Conservation (phyloP, 2,329 filamentous ascomycete genomes). For the Exophiala mesophila region DNA sequence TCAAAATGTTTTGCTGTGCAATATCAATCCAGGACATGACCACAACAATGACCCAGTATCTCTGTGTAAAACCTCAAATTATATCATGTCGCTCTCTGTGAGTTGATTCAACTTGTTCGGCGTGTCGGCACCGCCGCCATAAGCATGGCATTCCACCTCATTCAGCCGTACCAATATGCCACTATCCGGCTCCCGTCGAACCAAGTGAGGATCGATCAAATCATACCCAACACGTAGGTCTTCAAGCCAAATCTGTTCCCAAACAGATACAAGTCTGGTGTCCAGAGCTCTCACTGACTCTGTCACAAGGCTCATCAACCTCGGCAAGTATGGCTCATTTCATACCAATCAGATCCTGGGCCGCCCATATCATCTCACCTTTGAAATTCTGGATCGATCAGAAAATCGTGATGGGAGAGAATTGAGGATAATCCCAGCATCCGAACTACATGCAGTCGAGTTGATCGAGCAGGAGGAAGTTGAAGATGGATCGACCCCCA, state of each 20-base stretch:
- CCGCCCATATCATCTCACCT: slow-evolving; percentile 88
- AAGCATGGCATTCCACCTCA: slow-evolving; percentile 35
- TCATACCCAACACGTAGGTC: slow-evolving; percentile 62
- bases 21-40: no score
- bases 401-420: slow-evolving; percentile 59
- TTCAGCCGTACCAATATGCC: slow-evolving; percentile 49
- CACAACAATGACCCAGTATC: no score
- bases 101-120: no score
- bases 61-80: no score
- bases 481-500: slow-evolving; percentile 31
- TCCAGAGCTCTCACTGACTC: slow-evolving; percentile 26
- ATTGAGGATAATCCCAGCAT: slow-evolving; percentile 71
- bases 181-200: slow-evolving; percentile 56
- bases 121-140: not conserved
- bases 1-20: no score
- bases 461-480: slow-evolving; percentile 51
- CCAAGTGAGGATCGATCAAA: slow-evolving; percentile 52
- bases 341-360: slow-evolving; percentile 83
- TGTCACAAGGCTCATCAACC: slow-evolving; percentile 65
- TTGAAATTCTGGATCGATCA: slow-evolving; percentile 72
- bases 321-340: slow-evolving; percentile 91
- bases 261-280: slow-evolving; percentile 26
- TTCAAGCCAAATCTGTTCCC: slow-evolving; percentile 16
- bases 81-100: no score
- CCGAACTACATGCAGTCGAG: slow-evolving; percentile 75